A percentile compares a stretch with the other conserved stretches of the same genome.
phyloP scores from a whole-genome alignment of 192 early-diverging fungal species.

The Irineochytrium annulatum region DNA sequence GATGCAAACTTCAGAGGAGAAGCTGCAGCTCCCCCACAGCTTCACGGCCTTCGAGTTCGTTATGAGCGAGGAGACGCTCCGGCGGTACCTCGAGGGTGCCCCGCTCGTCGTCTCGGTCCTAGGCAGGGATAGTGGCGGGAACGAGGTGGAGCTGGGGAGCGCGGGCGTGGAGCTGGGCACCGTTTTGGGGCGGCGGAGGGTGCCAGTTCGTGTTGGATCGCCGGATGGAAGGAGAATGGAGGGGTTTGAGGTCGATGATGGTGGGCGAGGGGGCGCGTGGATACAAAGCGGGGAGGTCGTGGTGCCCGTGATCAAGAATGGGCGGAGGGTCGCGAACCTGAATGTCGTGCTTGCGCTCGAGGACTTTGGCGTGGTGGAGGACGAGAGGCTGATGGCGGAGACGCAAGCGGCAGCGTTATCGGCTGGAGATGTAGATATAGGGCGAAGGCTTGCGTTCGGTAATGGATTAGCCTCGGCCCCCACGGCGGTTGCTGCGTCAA shows the following conservation, averaged over 20 bases:
- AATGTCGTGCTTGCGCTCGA: conserved; percentile 44
- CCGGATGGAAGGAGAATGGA: background rate
- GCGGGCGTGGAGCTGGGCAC: conserved; percentile 29
- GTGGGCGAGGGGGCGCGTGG: no score
- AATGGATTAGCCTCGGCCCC: background rate
- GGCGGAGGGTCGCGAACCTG: conserved; percentile 33
- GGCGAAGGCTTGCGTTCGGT: no score
- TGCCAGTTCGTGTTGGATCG: background rate
- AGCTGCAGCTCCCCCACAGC: conserved; percentile 30
- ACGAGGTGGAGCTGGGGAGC: conserved; percentile 33
- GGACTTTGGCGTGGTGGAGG: conserved; percentile 49
- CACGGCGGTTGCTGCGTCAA: background rate
- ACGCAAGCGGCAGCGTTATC: background rate
- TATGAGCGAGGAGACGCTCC: conserved; percentile 37
- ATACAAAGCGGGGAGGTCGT: conserved; percentile 20
- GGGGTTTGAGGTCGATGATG: background rate
- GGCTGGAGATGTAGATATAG: no score
- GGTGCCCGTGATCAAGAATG: background rate
- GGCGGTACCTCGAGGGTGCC: conserved; percentile 42
- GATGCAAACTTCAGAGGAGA: conserved; percentile 16
- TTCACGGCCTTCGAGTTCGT: conserved; percentile 56
- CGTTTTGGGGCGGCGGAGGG: conserved; percentile 11
- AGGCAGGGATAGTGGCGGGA: conserved; percentile 26
- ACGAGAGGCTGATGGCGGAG: conserved; percentile 19
- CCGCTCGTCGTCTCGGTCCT: conserved; percentile 46